Base-by-base conservation (phyloP, 1,139 yeast genomes). In the Kluyveromyces marxianus region DNA sequence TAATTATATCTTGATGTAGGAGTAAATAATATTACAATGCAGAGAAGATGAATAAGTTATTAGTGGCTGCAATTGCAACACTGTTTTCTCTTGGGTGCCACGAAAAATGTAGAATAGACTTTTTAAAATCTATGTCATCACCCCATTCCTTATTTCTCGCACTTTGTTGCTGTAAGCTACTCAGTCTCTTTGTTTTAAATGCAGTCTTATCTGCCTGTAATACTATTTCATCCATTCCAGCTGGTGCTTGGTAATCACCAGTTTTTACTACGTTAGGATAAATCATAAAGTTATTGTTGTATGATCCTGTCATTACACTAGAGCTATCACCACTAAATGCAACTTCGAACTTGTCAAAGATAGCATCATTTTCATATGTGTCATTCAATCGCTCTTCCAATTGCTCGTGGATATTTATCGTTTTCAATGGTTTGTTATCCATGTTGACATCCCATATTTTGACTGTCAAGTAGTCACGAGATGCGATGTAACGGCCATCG, bases 81-180 rank as follows among this genome's bases (percentile, higher is more conserved):
- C 95, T 83, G 69, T 92, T 88, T 70, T 94, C 98, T 60, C 75
- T 76, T 54, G 98, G 98, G 71, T 94, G 98, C 98, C 99, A 94
- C 63, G 97, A 89, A 67, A 89, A 75, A 70, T 92, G 97, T 68
- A 92, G 76, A 54, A 94, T 90, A 68, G 89, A 85, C 76, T 90
- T 90, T 68, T 90, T 89, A 71, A 89, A 92, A 68, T 94, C 97
- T 59, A 90, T 85, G 54, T 82, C 83, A 65, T 87, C 95, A 45
- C 65, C 69, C 65, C 83, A 81, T 60, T 85, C 95, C 58, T 77
- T 69, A 49, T 75, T 74, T 48, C 73, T 70, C 47, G 58, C 55
- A 30, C 63, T 54, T 45, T 61, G 57, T 48, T 58, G 63, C 10
- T 58, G 57, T 38, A 64, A 50, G 38, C 66, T 50, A 26, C 60